Evolutionary conservation across 495 filamentous ascomycete species (phyloP), one percentile per base, ranked within the genome.

Genomic region (Haplographium delicatum): DNA sequence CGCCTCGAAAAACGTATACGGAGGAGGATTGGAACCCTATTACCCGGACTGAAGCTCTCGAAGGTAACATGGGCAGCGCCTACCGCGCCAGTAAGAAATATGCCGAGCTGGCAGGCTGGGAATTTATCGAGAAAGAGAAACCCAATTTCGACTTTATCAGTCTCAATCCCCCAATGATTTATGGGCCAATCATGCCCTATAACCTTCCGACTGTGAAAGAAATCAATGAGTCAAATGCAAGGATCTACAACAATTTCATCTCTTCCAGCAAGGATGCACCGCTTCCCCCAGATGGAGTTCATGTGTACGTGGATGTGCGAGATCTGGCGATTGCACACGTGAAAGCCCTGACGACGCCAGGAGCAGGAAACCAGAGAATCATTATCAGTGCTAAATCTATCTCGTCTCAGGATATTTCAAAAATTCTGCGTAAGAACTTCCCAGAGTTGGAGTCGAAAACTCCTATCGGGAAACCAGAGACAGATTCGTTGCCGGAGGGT

Each of bases 61-160:
- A 67, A 18, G 67, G 64, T 0, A 62, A 60, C 16, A 62, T 63
- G 55, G 59, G 64, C 10, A 48, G 57, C 8, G 67, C 67, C 9
- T 69, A 69, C 40, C 64, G 67, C 9, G 67, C 65, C 0, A 68
- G 65, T 7, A 69, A 69, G 25, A 58, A 61, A 1, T 56, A 67
- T 8, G 67, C 65, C 9, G 67, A 68, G 39, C 50, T 58, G 8
- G 58, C 62, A 4, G 65, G 63, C 7, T 69, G 67, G 64, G 57
- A 65, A 18, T 66, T 58, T 37, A 49, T 68, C 15, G 47, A 53
- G 6, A 54, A 62, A 2, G 37, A 68, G 41, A 9, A 52, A 15
- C 28, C 33, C 19, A 22, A 33, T 4, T 47, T 33, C 15, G 44
- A 47, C n/a, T n/a, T 47, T 13, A 31, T 47, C 5, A 8, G 6